Conservation (phyloP, 495 filamentous ascomycete genomes). For the Cenococcum geophilum region DNA sequence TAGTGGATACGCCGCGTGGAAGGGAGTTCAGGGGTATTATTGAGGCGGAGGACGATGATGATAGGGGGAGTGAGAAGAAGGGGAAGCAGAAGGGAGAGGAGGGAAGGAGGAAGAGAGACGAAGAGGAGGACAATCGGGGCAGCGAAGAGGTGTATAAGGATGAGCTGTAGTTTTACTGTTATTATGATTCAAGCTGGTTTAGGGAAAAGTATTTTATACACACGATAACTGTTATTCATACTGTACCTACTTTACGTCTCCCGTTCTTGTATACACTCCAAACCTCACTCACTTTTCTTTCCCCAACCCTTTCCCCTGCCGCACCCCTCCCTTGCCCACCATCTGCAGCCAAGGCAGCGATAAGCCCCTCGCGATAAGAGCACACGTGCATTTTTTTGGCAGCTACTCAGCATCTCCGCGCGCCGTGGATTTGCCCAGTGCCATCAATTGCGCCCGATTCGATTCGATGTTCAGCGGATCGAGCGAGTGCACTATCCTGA, state of each 20-base stretch:
- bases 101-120: constrained; percentile 23
- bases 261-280: too few relatives aligned
- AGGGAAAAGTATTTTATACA: too few relatives aligned
- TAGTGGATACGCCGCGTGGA: constrained; percentile 51
- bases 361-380: neutral
- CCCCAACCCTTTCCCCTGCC: neutral
- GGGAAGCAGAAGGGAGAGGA: constrained; percentile 33
- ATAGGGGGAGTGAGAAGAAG: constrained; percentile 37
- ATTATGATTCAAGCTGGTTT: too few relatives aligned
- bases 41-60: constrained; percentile 48
- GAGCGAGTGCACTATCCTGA: neutral
- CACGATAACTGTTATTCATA: too few relatives aligned
- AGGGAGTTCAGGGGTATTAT: constrained; percentile 47
- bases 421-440: constrained; percentile 21
- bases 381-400: neutral
- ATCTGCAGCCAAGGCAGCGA: neutral
- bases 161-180: constrained; percentile 41
- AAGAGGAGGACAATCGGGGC: constrained; percentile 36
- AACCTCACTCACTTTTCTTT: too few relatives aligned
- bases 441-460: neutral
- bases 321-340: neutral
- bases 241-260: too few relatives aligned
- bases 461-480: neutral
- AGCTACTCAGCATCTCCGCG: constrained; percentile 26
- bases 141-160: constrained; percentile 53